Evolutionary conservation across 345 rosid genomes (phyloP).

Genomic region (Lumnitzera racemosa): DNA sequence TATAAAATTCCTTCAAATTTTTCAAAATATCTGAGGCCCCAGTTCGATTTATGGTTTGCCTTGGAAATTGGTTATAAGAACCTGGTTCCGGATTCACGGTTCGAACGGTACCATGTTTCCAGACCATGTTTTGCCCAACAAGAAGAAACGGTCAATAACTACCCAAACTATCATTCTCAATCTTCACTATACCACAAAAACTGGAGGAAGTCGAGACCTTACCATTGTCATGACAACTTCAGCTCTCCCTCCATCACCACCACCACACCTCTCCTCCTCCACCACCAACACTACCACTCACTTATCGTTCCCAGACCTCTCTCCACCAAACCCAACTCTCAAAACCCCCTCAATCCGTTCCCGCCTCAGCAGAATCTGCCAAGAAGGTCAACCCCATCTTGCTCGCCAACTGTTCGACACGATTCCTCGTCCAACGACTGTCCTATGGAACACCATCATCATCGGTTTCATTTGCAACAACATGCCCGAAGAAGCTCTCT

Average conservation of each 20-base stretch:
- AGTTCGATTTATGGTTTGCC: too few relatives aligned
- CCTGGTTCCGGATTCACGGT: too few relatives aligned
- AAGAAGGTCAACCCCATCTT: constrained; percentile 63
- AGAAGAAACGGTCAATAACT: too few relatives aligned
- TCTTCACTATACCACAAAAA: neutral
- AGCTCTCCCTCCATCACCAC: constrained; percentile 1
- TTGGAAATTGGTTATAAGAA: too few relatives aligned
- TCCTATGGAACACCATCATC: constrained; percentile 81
- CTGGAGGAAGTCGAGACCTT: neutral
- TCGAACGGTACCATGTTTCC: too few relatives aligned
- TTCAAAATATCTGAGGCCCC: too few relatives aligned
- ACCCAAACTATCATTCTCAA: neutral
- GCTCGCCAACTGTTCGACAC: constrained; percentile 85
- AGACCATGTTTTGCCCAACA: too few relatives aligned
- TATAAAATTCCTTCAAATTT: too few relatives aligned
- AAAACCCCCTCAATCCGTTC: constrained; percentile 72
- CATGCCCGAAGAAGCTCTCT: constrained; percentile 64
- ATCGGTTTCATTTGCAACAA: constrained; percentile 80
- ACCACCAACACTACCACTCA: constrained; percentile 12
- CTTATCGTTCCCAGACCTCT: neutral
- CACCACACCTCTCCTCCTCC: constrained; percentile 10
- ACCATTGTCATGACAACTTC: constrained; percentile 1
- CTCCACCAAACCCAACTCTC: constrained; percentile 17
- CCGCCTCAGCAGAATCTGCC: constrained; percentile 71
- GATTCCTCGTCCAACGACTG: constrained; percentile 66